These are phyloP conservation scores for Alnus glutinosa DNA, from an alignment of 306 rosid genomes.

Conservation along the genomic window DNA sequence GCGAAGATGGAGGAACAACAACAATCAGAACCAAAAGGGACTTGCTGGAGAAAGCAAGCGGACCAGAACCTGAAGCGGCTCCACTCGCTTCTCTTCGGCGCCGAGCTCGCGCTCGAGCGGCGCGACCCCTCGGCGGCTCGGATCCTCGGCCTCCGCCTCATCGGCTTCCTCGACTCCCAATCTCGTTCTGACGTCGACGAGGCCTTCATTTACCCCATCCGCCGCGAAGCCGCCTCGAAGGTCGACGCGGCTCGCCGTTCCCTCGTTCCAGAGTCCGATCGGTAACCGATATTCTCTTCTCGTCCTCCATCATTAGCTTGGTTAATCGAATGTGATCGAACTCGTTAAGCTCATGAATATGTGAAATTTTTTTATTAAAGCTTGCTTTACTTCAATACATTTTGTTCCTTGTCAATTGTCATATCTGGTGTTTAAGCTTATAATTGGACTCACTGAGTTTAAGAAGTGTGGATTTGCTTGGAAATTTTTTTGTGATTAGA, in stretches of 20 bases:
- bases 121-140: conserved; percentile 63
- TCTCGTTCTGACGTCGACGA: conserved; percentile 51
- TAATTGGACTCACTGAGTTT: neutral
- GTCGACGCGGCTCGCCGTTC: conserved; percentile 52
- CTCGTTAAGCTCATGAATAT: neutral
- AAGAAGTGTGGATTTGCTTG: neutral
- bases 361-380: neutral
- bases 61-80: conserved; percentile 64
- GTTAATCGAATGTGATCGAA: too few relatives aligned
- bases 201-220: conserved; percentile 66
- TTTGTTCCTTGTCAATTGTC: neutral
- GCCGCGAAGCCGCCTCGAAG: conserved; percentile 52
- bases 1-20: conserved; percentile 24
- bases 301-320: neutral
- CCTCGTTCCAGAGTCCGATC: conserved; percentile 61
- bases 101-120: conserved; percentile 56
- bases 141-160: conserved; percentile 69
- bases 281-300: conserved; percentile 38
- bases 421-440: neutral
- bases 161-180: conserved; percentile 77
- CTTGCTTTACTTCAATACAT: neutral
- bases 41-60: conserved; percentile 61
- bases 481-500: neutral
- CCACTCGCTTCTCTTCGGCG: conserved; percentile 79
- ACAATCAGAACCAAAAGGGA: conserved; percentile 19